These are phyloP conservation scores for Pseudoturritis turrita DNA, from an alignment of 345 rosid species.

Conservation along the genomic window DNA sequence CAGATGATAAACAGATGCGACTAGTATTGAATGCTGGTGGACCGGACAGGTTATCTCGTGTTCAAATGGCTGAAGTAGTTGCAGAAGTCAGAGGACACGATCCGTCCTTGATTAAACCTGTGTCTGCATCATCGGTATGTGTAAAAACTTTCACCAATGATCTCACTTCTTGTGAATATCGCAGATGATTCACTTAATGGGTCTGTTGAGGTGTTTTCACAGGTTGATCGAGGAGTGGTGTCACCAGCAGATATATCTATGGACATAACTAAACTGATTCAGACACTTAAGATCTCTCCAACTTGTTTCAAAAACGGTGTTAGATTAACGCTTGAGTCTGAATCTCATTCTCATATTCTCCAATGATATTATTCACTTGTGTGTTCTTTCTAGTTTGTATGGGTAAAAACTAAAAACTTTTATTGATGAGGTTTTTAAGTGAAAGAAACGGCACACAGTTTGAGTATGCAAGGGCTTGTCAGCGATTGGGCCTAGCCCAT, in stretches of 20 bases:
- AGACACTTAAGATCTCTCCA: conserved; percentile 45
- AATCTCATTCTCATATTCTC: conserved; percentile 17
- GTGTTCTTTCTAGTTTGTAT: background rate
- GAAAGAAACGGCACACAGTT: background rate
- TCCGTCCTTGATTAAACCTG: conserved; percentile 54
- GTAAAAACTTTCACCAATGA: background rate
- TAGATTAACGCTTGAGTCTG: conserved; percentile 50
- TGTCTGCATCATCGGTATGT: conserved; percentile 72
- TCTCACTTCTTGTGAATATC: background rate
- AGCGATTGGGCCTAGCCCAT: background rate
- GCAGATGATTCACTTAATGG: background rate
- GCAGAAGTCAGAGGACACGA: conserved; percentile 60
- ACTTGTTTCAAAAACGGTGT: conserved; percentile 63
- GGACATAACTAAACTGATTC: conserved; percentile 68
- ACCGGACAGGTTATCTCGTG: conserved; percentile 78
- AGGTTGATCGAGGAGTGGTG: conserved; percentile 69
- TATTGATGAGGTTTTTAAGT: background rate
- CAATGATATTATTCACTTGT: background rate
- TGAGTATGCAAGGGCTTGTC: background rate
- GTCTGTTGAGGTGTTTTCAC: conserved; percentile 12
- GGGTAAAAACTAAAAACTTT: too few relatives aligned
- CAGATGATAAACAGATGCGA: conserved; percentile 63
- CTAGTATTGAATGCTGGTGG: conserved; percentile 77
- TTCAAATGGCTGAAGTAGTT: conserved; percentile 84
- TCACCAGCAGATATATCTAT: conserved; percentile 92